Evolutionary conservation across 73 alveolate genomes (phyloP).

Genomic region (Tetrahymena malaccensis): DNA sequence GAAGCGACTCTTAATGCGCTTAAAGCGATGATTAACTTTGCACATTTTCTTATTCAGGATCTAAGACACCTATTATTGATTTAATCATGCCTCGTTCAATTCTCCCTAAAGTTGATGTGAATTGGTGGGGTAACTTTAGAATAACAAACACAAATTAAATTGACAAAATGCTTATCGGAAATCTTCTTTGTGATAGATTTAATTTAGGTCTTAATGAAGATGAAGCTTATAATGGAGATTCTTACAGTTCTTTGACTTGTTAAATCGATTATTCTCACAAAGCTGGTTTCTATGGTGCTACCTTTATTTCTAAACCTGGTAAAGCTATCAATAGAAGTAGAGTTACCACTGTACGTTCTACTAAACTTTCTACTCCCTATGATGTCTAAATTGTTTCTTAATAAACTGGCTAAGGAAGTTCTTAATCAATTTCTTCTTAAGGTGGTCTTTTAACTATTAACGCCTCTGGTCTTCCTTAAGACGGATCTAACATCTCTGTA

Average conservation of each 20-base stretch:
- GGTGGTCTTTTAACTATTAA: neutral
- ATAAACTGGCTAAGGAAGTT: neutral
- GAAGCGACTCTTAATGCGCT: slow-evolving; percentile 16
- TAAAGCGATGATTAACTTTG: slow-evolving; percentile 1
- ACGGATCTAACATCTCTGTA: neutral
- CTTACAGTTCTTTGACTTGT: neutral
- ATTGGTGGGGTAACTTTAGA: slow-evolving; percentile 35
- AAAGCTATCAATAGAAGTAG: neutral
- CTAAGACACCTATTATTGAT: slow-evolving; percentile 12
- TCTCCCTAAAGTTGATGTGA: slow-evolving; percentile 1
- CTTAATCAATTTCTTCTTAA: neutral
- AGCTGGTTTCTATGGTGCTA: neutral
- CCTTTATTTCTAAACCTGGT: neutral
- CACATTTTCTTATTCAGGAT: neutral
- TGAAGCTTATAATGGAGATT: neutral
- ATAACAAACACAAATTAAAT: slow-evolving; percentile 2
- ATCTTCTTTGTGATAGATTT: neutral
- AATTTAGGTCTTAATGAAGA: neutral
- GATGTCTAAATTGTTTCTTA: neutral
- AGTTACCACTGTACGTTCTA: neutral
- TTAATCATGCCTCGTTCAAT: slow-evolving; percentile 19
- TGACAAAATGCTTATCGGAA: neutral
- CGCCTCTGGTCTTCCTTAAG: neutral
- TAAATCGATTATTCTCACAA: neutral
- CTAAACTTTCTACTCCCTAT: neutral